phyloP scores from a whole-genome alignment of 2,329 filamentous ascomycete genomes.

The Aureobasidium lini region DNA sequence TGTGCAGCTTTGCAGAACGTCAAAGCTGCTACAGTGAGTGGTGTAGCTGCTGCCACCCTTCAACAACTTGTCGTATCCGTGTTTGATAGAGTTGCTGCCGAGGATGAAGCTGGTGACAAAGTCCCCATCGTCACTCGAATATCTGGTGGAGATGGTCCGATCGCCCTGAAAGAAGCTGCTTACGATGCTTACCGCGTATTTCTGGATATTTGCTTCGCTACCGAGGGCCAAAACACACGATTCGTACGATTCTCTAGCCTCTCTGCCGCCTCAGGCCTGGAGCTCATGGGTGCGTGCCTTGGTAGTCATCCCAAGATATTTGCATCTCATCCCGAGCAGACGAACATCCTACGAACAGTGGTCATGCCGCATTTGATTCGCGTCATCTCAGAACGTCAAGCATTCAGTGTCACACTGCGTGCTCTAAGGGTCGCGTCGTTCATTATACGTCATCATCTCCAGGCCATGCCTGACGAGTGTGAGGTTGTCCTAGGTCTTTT shows the following conservation, averaged over 20 bases:
- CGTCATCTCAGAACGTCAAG: conserved; percentile 67
- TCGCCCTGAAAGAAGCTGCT: conserved; percentile 66
- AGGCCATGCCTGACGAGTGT: conserved; percentile 67
- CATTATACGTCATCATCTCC: conserved; percentile 69
- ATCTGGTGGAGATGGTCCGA: conserved; percentile 54
- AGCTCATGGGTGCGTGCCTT: conserved; percentile 85
- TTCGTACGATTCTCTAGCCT: conserved; percentile 74
- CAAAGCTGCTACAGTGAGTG: conserved; percentile 89
- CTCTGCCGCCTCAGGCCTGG: conserved; percentile 75
- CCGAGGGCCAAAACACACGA: conserved; percentile 73
- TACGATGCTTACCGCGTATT: conserved; percentile 84
- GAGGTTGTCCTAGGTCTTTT: conserved; percentile 74
- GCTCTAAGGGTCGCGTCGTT: conserved; percentile 77
- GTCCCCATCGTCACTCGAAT: conserved; percentile 59
- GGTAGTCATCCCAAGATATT: conserved; percentile 80
- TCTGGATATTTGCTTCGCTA: conserved; percentile 80
- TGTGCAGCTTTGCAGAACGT: conserved; percentile 86
- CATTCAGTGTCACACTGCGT: conserved; percentile 75
- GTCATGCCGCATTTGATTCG: conserved; percentile 79
- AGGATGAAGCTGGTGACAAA: conserved; percentile 59
- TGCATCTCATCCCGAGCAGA: conserved; percentile 68
- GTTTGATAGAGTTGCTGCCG: conserved; percentile 80
- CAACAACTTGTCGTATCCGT: conserved; percentile 89
- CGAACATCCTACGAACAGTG: conserved; percentile 65
- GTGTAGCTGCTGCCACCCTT: conserved; percentile 91